Percentiles rank a stretch among this genome's conserved stretches.
Evolutionary conservation across 495 filamentous ascomycete species (phyloP).

Genomic region (Chlorociboria aeruginascens): DNA sequence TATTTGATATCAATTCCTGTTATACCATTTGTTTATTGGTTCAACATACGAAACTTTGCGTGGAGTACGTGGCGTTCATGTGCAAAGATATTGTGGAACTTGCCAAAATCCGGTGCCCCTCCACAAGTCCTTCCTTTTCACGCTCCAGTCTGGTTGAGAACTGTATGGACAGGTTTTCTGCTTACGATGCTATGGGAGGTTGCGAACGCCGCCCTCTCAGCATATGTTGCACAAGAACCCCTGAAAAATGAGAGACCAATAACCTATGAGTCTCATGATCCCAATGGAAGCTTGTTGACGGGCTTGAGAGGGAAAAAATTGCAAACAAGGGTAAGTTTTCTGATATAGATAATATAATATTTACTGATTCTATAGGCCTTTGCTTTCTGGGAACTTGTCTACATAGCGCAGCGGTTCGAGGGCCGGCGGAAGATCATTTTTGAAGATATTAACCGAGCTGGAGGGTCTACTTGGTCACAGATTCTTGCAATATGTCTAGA

Average conservation of each 20-base stretch:
- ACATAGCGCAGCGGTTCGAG: conserved; percentile 61
- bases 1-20: conserved; percentile 38
- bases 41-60: conserved; percentile 38
- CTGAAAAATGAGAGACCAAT: conserved; percentile 75
- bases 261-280: conserved; percentile 72
- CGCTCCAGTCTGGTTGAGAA: conserved; percentile 42
- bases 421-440: conserved; percentile 73
- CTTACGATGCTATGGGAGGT: conserved; percentile 62
- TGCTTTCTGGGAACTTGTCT: conserved; percentile 82
- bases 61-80: conserved; percentile 59
- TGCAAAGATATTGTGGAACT: conserved; percentile 59
- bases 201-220: conserved; percentile 61
- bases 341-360: conserved; percentile 5
- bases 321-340: conserved; percentile 38
- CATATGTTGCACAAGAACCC: conserved; percentile 68
- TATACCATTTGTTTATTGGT: conserved; percentile 20
- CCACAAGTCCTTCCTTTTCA: conserved; percentile 46
- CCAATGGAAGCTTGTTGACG: conserved; percentile 78
- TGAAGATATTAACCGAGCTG: conserved; percentile 75
- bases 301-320: conserved; percentile 69
- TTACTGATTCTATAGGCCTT: conserved; percentile 42
- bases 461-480: conserved; percentile 70
- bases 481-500: conserved; percentile 54
- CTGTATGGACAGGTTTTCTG: conserved; percentile 50
- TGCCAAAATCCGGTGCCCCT: conserved; percentile 55